Evolutionary conservation across 225 moss, liverwort and hornwort species (phyloP).

Genomic region (Polytrichum commune): DNA sequence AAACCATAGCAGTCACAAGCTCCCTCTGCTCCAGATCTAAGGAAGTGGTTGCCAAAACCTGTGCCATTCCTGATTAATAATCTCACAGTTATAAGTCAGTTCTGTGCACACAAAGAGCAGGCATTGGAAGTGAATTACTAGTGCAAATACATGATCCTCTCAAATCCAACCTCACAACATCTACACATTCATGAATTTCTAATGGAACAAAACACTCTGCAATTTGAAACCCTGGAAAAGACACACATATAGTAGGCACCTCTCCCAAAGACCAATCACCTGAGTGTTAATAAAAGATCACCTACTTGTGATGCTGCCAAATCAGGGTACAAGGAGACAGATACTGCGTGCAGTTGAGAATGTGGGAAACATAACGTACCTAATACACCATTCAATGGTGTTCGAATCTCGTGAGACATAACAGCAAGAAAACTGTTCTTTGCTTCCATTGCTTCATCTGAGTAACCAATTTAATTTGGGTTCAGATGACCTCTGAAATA

Average conservation of each 20-base stretch:
- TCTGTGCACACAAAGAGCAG: too few species aligned
- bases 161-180: too few species aligned
- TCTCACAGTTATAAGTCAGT: not conserved
- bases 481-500: too few species aligned
- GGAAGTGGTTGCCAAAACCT: conserved; percentile 49
- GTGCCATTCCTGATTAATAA: conserved; percentile 46
- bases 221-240: too few species aligned
- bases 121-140: too few species aligned
- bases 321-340: not conserved
- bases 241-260: too few species aligned
- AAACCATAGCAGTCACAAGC: conserved; percentile 62
- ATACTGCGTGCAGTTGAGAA: not conserved
- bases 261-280: too few species aligned
- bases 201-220: too few species aligned
- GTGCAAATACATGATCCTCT: too few species aligned
- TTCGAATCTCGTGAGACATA: conserved; percentile 67
- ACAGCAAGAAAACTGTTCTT: conserved; percentile 59
- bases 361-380: conserved; percentile 15
- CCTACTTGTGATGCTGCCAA: too few species aligned
- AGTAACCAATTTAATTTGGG: not conserved
- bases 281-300: too few species aligned
- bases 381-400: conserved; percentile 59
- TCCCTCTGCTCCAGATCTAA: conserved; percentile 54
- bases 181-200: too few species aligned
- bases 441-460: conserved; percentile 65